Conservation (phyloP, 345 rosid species). For the Salix udensis region DNA sequence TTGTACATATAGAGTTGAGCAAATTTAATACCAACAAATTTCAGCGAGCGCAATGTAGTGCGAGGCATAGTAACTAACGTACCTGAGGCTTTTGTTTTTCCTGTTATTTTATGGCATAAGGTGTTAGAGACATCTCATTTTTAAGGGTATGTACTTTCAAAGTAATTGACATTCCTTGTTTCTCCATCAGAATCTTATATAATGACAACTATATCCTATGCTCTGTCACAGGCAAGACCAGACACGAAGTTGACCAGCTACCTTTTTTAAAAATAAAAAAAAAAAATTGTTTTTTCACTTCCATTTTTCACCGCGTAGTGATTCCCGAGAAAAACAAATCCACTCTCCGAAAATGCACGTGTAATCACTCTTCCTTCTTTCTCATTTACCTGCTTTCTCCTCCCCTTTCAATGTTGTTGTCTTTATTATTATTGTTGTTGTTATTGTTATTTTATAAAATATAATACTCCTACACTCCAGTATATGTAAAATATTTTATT, state of each 20-base stretch:
- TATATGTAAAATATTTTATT: too few species aligned
- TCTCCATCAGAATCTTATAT: background rate
- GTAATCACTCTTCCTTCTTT: background rate
- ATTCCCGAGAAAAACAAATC: background rate
- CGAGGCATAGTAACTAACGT: background rate
- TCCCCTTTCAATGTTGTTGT: too few species aligned
- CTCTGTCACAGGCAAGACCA: background rate
- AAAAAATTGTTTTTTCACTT: background rate
- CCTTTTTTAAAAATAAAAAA: background rate
- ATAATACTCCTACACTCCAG: too few species aligned
- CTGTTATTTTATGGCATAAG: constrained; percentile 7
- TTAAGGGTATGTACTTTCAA: constrained; percentile 11
- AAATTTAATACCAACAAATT: too few species aligned
- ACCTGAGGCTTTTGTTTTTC: background rate
- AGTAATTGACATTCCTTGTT: constrained; percentile 7
- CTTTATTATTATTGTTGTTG: too few species aligned
- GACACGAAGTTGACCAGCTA: constrained; percentile 5
- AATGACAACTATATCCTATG: constrained; percentile 22
- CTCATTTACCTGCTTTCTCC: background rate
- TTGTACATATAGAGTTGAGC: too few species aligned
- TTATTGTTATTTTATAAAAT: too few species aligned
- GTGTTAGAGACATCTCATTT: constrained; percentile 19
- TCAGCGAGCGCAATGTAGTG: background rate
- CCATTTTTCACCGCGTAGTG: constrained; percentile 15
- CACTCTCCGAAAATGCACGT: constrained; percentile 22